Conservation (phyloP, 73 alveolate genomes). For the Urostyla sp. region DNA sequence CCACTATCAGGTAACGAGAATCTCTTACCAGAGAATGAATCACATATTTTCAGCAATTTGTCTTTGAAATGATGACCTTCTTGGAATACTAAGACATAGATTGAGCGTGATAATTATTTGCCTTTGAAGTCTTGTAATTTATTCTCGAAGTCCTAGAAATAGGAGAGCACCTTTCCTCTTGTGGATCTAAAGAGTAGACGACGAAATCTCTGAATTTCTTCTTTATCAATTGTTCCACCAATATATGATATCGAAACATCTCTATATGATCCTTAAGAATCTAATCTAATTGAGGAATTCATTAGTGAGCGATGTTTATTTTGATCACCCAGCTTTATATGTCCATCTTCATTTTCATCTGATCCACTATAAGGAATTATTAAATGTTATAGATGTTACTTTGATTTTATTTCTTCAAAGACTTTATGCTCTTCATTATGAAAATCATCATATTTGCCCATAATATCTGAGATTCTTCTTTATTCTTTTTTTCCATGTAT, state of each 20-base stretch:
- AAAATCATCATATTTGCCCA: not conserved
- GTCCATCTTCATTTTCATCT: not conserved
- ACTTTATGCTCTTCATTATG: slow-evolving; percentile 18
- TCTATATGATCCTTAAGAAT: slow-evolving; percentile 3
- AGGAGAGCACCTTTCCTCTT: slow-evolving; percentile 89
- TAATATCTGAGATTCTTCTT: slow-evolving; percentile 4
- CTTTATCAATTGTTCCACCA: slow-evolving; percentile 91
- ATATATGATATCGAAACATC: slow-evolving; percentile 74
- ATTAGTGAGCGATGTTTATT: slow-evolving; percentile 3
- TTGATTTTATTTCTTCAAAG: slow-evolving; percentile 45
- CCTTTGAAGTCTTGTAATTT: slow-evolving; percentile 67
- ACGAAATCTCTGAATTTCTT: slow-evolving; percentile 82
- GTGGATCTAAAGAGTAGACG: slow-evolving; percentile 93
- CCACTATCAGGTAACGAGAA: slow-evolving; percentile 72
- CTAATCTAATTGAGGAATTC: slow-evolving; percentile 33
- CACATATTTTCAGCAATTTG: slow-evolving; percentile 86
- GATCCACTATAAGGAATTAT: too few species aligned
- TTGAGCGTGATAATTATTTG: slow-evolving; percentile 59
- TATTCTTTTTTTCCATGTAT: slow-evolving; percentile 22
- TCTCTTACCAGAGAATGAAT: slow-evolving; percentile 83
- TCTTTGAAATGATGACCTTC: slow-evolving; percentile 88
- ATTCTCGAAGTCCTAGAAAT: slow-evolving; percentile 76
- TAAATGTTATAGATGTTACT: too few species aligned
- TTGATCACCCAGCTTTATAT: slow-evolving; percentile 5
- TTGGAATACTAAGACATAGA: slow-evolving; percentile 82